Evolutionary conservation across 2,329 filamentous ascomycete genomes (phyloP).

Genomic region (Ustulina deusta): DNA sequence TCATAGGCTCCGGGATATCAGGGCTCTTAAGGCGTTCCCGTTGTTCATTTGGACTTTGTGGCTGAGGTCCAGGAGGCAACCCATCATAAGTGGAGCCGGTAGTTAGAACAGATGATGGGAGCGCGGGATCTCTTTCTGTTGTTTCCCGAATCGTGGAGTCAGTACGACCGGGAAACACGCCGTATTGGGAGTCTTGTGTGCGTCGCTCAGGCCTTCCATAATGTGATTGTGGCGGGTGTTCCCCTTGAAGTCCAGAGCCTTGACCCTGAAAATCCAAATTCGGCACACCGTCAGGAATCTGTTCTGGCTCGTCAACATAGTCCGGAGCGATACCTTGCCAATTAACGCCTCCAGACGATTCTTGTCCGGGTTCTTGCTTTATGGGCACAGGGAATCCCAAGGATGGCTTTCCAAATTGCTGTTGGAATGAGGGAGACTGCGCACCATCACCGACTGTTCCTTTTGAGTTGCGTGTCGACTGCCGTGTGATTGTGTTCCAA

Average conservation of each 20-base stretch:
- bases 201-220: conserved; percentile 33
- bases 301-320: conserved; percentile 47
- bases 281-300: conserved; percentile 41
- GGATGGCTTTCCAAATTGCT: conserved; percentile 42
- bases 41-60: conserved; percentile 45
- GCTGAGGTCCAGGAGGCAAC: conserved; percentile 49
- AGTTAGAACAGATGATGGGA: conserved; percentile 48
- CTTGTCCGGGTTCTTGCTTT: conserved; percentile 42
- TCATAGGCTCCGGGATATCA: conserved; percentile 53
- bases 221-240: conserved; percentile 38
- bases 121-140: conserved; percentile 47
- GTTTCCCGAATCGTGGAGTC: conserved; percentile 47
- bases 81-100: conserved; percentile 47
- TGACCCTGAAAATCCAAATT: conserved; percentile 21
- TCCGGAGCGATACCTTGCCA: conserved; percentile 34
- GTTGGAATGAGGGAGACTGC: conserved; percentile 41
- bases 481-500: conserved; percentile 47
- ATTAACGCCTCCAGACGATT: conserved; percentile 26
- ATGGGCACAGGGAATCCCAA: conserved; percentile 39
- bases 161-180: conserved; percentile 41
- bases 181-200: conserved; percentile 43
- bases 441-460: conserved; percentile 37
- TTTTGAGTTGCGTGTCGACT: conserved; percentile 48
- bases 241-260: conserved; percentile 27
- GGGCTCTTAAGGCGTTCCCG: conserved; percentile 52